Base-by-base conservation (phyloP, 2,329 filamentous ascomycete genomes). In the Allantophomopsis cytisporea region DNA sequence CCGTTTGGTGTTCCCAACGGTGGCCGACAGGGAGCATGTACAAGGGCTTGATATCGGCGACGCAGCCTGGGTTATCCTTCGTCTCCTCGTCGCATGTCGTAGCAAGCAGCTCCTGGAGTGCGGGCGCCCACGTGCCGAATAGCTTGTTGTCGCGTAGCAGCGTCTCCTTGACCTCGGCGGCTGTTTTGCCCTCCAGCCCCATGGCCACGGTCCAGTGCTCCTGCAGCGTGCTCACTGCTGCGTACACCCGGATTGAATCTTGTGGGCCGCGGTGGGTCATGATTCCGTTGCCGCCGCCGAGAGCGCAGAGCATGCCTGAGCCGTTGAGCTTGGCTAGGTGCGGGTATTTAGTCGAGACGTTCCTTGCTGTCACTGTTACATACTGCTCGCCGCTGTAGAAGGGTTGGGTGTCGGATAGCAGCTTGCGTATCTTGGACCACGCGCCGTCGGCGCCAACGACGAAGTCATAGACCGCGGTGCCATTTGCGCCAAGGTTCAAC, bases 361-460 rank as follows among this genome's bases (percentile, higher is more conserved):
- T 31, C 2, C 43, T 17, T 31, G 57, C 50, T 37, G 48, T 50
- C 17, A 55, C 21, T 31, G 58, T 54, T 15, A 60, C 43, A 14
- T 48, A 49, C 2, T 52, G 54, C 23, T 65, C 54, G 14, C 63
- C 61, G 2, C 56, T 58, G 41, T 62, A 66, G 17, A 46, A 41
- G 2, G 61, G 62, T 38, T 48, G 52, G 4, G 50, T 44, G 28
- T 55, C 41, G 4, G 43, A 46, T 13, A 58, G 37, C 13, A 45
- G 36, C 11, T 42, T 23, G 8, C 65, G 55, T 3, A 64, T 50
- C 35, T 51, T 58, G 13, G 45, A 55, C 59, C 60, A 63, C 2
- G 57, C 56, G 4, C 61, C 61, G 48, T 60, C 58, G 0, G 57
- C 58, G 18, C 62, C 61, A 21, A 61, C 50, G 12, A 60, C 54